Evolutionary conservation across 495 filamentous ascomycete species (phyloP).

Genomic region (Aspergillus affinis): DNA sequence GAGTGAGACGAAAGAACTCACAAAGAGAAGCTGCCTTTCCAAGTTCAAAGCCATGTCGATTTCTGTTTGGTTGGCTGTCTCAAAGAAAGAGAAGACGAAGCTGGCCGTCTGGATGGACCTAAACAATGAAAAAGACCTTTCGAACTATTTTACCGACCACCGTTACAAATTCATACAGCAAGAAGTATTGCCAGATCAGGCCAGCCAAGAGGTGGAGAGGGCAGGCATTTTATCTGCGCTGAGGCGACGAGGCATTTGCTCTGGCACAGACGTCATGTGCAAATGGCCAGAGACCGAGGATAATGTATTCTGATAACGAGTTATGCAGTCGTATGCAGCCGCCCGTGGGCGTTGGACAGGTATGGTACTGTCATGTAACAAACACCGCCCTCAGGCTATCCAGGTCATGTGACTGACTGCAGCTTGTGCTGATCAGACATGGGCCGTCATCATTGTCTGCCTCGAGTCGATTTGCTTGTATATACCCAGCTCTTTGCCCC

Average conservation of each 20-base stretch:
- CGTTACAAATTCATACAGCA: background rate
- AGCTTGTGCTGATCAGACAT: constrained; percentile 15
- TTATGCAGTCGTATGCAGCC: background rate
- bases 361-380: constrained; percentile 7
- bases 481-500: background rate
- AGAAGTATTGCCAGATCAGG: constrained; percentile 12
- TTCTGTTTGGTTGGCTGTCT: constrained; percentile 1
- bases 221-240: constrained; percentile 11
- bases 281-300: constrained; percentile 15
- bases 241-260: constrained; percentile 1
- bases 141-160: background rate
- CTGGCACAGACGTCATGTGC: constrained; percentile 24
- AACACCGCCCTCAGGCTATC: background rate
- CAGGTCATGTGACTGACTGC: constrained; percentile 19
- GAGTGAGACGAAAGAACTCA: constrained; percentile 42
- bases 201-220: constrained; percentile 19
- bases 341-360: background rate
- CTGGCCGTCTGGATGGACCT: background rate
- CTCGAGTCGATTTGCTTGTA: background rate
- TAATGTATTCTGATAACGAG: constrained; percentile 1
- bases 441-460: constrained; percentile 10
- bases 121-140: background rate
- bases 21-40: constrained; percentile 77
- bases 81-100: background rate
- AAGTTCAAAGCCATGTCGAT: constrained; percentile 69